phyloP scores from a whole-genome alignment of 23 red algal genomes.

The Gracilariopsis chorda region DNA sequence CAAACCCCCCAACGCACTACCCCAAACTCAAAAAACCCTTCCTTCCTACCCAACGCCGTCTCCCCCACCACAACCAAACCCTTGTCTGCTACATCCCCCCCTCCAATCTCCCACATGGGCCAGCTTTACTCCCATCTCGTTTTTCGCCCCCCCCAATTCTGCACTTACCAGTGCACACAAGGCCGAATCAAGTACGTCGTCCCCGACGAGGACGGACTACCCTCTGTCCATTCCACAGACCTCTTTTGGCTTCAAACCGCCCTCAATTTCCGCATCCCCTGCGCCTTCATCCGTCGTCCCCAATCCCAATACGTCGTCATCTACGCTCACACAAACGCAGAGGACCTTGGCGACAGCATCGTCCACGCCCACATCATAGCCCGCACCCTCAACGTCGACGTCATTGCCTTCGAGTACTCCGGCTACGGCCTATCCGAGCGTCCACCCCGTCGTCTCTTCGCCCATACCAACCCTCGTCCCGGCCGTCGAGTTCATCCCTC shows the following conservation, averaged over 20 bases:
- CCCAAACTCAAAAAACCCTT: neutral
- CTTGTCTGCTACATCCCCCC: neutral
- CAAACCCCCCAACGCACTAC: neutral
- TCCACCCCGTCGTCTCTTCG: neutral
- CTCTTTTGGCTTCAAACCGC: slow-evolving; percentile 41
- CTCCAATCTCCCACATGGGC: slow-evolving; percentile 13
- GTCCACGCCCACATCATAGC: slow-evolving; percentile 52
- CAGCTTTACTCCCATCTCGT: slow-evolving; percentile 59
- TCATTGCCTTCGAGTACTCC: slow-evolving; percentile 81
- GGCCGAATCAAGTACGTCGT: slow-evolving; percentile 44
- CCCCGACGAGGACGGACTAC: slow-evolving; percentile 21
- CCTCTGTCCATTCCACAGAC: neutral
- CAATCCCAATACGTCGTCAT: slow-evolving; percentile 63
- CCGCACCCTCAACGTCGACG: slow-evolving; percentile 50
- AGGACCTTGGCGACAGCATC: slow-evolving; percentile 75
- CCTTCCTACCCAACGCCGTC: neutral
- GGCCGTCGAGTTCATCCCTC: neutral
- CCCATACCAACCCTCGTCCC: neutral
- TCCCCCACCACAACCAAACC: neutral
- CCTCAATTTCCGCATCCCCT: slow-evolving; percentile 30
- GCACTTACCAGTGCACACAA: slow-evolving; percentile 41
- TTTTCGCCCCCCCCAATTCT: slow-evolving; percentile 38
- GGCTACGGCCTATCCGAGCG: slow-evolving; percentile 84
- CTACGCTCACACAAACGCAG: slow-evolving; percentile 80
- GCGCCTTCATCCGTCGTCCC: slow-evolving; percentile 21